Conservation (phyloP, 73 alveolate species). For the Blepharisma japonicum region DNA sequence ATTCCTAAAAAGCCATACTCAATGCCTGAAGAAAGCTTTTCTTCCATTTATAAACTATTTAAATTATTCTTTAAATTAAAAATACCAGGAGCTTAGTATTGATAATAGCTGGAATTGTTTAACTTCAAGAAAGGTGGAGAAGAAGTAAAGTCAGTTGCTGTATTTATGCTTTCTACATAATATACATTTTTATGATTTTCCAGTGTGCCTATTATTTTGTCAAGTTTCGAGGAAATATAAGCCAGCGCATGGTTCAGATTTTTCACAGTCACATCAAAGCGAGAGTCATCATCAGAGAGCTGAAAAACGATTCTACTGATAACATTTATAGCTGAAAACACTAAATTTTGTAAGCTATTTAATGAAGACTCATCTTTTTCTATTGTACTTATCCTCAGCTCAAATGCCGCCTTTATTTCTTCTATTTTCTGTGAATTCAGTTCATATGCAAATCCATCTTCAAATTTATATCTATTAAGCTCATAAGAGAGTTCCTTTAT, state of each 20-base stretch:
- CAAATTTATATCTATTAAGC: no score
- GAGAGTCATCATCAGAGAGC: not conserved
- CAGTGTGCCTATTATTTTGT: not conserved
- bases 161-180: slow-evolving; percentile 1
- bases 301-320: slow-evolving; percentile 1
- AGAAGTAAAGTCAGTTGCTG: not conserved
- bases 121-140: slow-evolving; percentile 7
- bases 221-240: not conserved
- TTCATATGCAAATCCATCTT: no score
- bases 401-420: no score
- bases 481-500: not conserved
- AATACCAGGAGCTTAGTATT: no score
- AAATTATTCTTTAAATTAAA: no score
- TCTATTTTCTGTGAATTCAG: no score
- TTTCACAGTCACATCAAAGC: not conserved
- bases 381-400: no score
- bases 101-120: not conserved
- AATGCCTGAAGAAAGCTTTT: not conserved
- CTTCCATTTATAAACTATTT: not conserved
- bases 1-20: slow-evolving; percentile 3
- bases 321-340: not conserved
- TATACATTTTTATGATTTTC: slow-evolving; percentile 16
- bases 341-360: not conserved
- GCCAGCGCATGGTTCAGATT: not conserved
- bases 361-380: no score